Evolutionary conservation across 2,329 filamentous ascomycete species (phyloP).

Genomic region (Penicillium digitatum): DNA sequence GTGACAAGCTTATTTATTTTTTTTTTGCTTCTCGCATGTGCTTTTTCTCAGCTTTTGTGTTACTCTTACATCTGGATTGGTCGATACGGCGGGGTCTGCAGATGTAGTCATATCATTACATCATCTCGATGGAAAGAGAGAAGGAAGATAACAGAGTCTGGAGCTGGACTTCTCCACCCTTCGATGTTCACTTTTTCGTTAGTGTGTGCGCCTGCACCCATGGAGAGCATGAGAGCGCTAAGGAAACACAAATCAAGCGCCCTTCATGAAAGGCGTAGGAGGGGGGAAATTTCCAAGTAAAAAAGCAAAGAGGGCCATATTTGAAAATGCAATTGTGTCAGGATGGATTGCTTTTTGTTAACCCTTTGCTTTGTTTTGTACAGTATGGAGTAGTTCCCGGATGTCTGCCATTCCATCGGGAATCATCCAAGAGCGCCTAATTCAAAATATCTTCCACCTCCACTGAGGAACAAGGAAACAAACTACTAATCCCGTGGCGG

Average conservation of each 20-base stretch:
- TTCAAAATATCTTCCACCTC: background rate
- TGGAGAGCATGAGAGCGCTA: background rate
- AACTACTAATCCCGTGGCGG: background rate
- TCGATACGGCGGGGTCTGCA: background rate
- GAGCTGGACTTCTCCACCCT: background rate
- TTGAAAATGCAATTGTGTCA: conserved; percentile 4
- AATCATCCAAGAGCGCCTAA: background rate
- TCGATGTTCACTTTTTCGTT: background rate
- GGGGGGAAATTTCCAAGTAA: background rate
- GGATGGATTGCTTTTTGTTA: conserved; percentile 1
- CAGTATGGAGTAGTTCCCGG: background rate
- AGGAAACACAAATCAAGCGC: background rate
- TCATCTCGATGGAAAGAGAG: background rate
- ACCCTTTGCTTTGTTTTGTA: background rate
- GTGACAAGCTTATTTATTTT: background rate
- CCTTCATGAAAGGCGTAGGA: background rate
- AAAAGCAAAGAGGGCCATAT: background rate
- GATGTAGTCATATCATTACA: background rate
- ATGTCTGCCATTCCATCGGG: background rate
- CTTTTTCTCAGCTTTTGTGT: background rate
- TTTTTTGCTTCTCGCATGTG: background rate
- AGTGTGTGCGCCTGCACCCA: background rate
- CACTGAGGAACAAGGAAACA: background rate
- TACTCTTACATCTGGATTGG: background rate
- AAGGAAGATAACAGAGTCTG: background rate